Evolutionary conservation across 148 eudicot genomes (phyloP), one percentile per base, ranked within the genome.

Genomic region (Rhododendron griersonianum): DNA sequence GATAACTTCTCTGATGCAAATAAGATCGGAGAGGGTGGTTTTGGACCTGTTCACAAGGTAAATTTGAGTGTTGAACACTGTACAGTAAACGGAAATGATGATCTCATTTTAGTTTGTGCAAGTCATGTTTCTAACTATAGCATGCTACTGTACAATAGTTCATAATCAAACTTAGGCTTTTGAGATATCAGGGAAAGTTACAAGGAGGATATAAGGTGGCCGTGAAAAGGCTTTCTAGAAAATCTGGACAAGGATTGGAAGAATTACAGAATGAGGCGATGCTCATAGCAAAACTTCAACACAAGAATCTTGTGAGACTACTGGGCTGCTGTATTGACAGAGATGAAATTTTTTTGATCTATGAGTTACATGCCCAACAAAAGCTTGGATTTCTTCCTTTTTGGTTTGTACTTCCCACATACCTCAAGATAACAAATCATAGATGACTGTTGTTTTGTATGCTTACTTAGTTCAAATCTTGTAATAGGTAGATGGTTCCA

Each of bases 271-370:
- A 80, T 14, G 81, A 79, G 19, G 35, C 53, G 0, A 14, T 13
- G 15, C 53, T 79, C 57, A 79, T 79, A 45, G 82, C 41, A 6
- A 80, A 80, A 5, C 82, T 80, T 80, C 61, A 80, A 48, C 63
- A 80, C 35, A 48, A 50, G 59, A 79, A 79, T 79, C 81, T 79
- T 79, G 81, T 79, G 35, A 79, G 35, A 50, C 81, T 79, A n/a
- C 18, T 79, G 21, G 81, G 59, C 19, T 45, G 81, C 1, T 57
- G 23, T 57, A 57, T 57, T 79, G 57, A 79, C 14, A 79, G 51
- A 47, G 82, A 79, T 23, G 82, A 79, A 79, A 79, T 1, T 3
- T 13, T 79, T 47, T 14, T 79, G 8, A 59, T 59, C 65, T 59
- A 59, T 59, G 65, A 59, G 65, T 59, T 59, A 59, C 69, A 61